Evolutionary conservation across 2,329 filamentous ascomycete species (phyloP).

Genomic region (Hirsutella rhossiliensis): DNA sequence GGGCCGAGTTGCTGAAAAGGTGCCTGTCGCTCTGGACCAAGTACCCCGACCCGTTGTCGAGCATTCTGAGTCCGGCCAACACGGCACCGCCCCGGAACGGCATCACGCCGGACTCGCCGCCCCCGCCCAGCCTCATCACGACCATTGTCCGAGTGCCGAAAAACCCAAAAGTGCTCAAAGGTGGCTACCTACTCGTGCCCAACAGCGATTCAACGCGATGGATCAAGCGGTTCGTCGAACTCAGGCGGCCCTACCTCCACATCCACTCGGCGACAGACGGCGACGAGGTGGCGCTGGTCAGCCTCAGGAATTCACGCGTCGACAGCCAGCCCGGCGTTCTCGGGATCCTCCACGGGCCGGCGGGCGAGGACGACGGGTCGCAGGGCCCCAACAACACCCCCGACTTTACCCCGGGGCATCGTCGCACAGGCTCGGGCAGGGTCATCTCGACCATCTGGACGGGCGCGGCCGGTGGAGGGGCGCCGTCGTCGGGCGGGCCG

Average conservation of each 20-base stretch:
- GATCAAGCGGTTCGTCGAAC: constrained; percentile 87
- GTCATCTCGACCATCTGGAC: constrained; percentile 45
- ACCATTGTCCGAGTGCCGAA: constrained; percentile 70
- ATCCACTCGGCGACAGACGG: constrained; percentile 76
- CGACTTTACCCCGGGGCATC: constrained; percentile 33
- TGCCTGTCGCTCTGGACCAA: constrained; percentile 54
- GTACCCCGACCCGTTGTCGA: constrained; percentile 42
- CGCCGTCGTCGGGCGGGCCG: constrained; percentile 1
- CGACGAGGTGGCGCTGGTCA: constrained; percentile 83
- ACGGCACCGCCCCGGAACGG: constrained; percentile 60
- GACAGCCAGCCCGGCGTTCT: constrained; percentile 86
- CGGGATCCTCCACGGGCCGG: constrained; percentile 51
- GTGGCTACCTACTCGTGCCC: constrained; percentile 77
- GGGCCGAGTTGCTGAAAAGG: constrained; percentile 37
- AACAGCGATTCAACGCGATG: constrained; percentile 73
- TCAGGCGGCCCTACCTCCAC: constrained; percentile 83
- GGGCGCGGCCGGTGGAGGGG: constrained; percentile 24
- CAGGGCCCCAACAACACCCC: constrained; percentile 18
- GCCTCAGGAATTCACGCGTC: constrained; percentile 77
- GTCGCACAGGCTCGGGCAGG: constrained; percentile 36
- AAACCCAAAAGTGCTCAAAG: constrained; percentile 70
- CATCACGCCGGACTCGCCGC: constrained; percentile 30
- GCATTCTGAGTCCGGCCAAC: constrained; percentile 46
- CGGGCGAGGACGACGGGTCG: constrained; percentile 23
- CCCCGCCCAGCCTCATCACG: constrained; percentile 56